A percentile compares a stretch with the other conserved stretches of the same genome.
Evolutionary conservation across 345 rosid species (phyloP).

Genomic region (Clausena lansium): DNA sequence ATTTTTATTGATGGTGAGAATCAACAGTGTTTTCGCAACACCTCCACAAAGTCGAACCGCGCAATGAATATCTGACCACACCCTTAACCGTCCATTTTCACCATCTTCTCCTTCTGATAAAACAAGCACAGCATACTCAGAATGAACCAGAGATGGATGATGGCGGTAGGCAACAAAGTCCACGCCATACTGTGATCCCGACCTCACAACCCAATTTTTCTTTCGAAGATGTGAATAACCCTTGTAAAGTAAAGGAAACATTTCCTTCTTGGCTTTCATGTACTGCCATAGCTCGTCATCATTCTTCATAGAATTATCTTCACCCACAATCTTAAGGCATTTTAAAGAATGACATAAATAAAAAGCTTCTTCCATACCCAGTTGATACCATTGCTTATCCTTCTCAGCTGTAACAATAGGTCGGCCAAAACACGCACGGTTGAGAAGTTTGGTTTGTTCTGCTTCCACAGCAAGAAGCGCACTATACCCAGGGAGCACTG

Average conservation of each 20-base stretch:
- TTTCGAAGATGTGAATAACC: slow-evolving; percentile 69
- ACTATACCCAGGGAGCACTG: slow-evolving; percentile 47
- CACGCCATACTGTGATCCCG: slow-evolving; percentile 72
- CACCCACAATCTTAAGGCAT: slow-evolving; percentile 53
- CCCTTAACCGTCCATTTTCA: slow-evolving; percentile 43
- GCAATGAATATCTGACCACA: slow-evolving; percentile 74
- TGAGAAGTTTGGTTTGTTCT: slow-evolving; percentile 56
- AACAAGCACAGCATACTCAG: slow-evolving; percentile 71
- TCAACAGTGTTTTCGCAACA: slow-evolving; percentile 70
- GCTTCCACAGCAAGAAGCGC: slow-evolving; percentile 51
- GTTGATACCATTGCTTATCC: slow-evolving; percentile 70
- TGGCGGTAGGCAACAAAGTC: slow-evolving; percentile 80
- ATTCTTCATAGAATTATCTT: slow-evolving; percentile 29
- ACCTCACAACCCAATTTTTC: slow-evolving; percentile 78
- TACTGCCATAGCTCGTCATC: slow-evolving; percentile 48
- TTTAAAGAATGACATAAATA: slow-evolving; percentile 49
- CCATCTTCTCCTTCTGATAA: slow-evolving; percentile 38
- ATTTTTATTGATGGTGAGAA: slow-evolving; percentile 40
- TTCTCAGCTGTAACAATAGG: slow-evolving; percentile 48
- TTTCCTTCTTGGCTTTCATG: slow-evolving; percentile 42
- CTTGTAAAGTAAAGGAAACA: slow-evolving; percentile 60
- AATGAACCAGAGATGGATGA: slow-evolving; percentile 82
- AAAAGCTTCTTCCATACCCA: slow-evolving; percentile 83
- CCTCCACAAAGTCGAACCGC: slow-evolving; percentile 69
- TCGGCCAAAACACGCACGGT: slow-evolving; percentile 72